Percentiles rank a stretch among this genome's conserved stretches.
phyloP scores from a whole-genome alignment of 2,329 filamentous ascomycete genomes.

The Apiospora rasikravindrae region DNA sequence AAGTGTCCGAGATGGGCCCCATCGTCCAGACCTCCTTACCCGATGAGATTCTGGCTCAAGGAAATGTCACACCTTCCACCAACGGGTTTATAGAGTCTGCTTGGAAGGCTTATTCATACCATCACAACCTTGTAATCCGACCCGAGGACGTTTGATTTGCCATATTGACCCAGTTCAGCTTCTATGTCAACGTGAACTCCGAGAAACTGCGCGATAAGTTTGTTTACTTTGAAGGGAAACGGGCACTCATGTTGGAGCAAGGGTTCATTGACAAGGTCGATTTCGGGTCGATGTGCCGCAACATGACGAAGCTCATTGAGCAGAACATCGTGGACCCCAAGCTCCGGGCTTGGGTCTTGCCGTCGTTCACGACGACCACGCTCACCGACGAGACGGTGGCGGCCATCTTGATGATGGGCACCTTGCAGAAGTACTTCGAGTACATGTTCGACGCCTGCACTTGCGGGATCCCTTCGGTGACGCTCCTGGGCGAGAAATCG shows the following conservation, averaged over 20 bases:
- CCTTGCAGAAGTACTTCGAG: constrained; percentile 54
- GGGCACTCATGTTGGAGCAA: constrained; percentile 31
- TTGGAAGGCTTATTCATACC: neutral
- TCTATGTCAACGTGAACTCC: constrained; percentile 52
- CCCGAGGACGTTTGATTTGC: constrained; percentile 58
- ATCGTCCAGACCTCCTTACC: neutral
- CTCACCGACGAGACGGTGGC: constrained; percentile 48
- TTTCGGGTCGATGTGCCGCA: constrained; percentile 33
- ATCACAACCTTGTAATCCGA: neutral
- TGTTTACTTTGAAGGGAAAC: constrained; percentile 45
- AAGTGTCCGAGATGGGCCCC: neutral
- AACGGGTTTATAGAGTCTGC: constrained; percentile 5
- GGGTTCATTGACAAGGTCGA: neutral
- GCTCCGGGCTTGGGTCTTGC: constrained; percentile 55
- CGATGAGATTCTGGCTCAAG: neutral
- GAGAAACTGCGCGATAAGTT: constrained; percentile 49
- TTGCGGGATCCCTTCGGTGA: constrained; percentile 59
- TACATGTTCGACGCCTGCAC: neutral
- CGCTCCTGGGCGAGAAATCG: constrained; percentile 50
- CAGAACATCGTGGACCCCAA: constrained; percentile 22
- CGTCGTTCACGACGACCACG: constrained; percentile 56
- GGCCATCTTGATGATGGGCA: constrained; percentile 56
- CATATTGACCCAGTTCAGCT: constrained; percentile 53
- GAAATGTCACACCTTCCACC: neutral
- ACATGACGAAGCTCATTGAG: constrained; percentile 24